A percentile compares a stretch with the other conserved stretches of the same genome.
phyloP scores from a whole-genome alignment of 1,139 yeast genomes.

The Hyphopichia wangnamkhiaoensis region DNA sequence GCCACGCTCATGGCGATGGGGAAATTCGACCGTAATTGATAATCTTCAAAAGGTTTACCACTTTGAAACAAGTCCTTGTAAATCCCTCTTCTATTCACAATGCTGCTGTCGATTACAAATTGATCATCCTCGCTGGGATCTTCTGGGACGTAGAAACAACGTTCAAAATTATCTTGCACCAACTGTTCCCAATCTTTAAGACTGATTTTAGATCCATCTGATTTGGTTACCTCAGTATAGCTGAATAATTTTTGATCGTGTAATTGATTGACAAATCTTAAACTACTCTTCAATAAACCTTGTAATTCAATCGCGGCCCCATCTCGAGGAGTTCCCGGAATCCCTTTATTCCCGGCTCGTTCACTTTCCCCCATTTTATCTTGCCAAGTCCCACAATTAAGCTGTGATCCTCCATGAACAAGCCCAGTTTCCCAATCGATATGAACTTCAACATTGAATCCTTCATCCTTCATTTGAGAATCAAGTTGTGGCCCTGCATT shows the following conservation, averaged over 20 bases:
- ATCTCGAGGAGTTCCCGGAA: conserved; percentile 96
- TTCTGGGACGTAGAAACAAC: conserved; percentile 71
- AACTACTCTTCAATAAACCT: conserved; percentile 80
- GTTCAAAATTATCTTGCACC: conserved; percentile 73
- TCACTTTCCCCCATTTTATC: conserved; percentile 98
- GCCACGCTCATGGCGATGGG: conserved; percentile 92
- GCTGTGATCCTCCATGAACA: conserved; percentile 87
- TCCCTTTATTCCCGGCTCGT: conserved; percentile 79
- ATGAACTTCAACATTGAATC: conserved; percentile 77
- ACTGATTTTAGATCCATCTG: conserved; percentile 58
- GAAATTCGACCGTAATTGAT: conserved; percentile 89
- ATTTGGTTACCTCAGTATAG: conserved; percentile 51
- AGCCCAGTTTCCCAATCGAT: conserved; percentile 93
- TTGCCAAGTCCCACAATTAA: conserved; percentile 99
- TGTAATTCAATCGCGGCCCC: conserved; percentile 95
- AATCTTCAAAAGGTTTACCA: conserved; percentile 90
- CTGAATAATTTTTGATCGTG: conserved; percentile 55
- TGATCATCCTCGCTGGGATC: conserved; percentile 52
- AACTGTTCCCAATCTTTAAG: conserved; percentile 70
- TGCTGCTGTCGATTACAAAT: conserved; percentile 59
- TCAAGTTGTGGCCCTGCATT: conserved; percentile 90
- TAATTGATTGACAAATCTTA: conserved; percentile 74
- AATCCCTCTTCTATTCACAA: conserved; percentile 88
- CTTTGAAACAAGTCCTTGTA: conserved; percentile 83
- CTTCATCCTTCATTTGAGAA: conserved; percentile 89